These are phyloP conservation scores for Penicillium ochrochloron DNA, from an alignment of 495 filamentous ascomycete genomes.

Conservation along the genomic window DNA sequence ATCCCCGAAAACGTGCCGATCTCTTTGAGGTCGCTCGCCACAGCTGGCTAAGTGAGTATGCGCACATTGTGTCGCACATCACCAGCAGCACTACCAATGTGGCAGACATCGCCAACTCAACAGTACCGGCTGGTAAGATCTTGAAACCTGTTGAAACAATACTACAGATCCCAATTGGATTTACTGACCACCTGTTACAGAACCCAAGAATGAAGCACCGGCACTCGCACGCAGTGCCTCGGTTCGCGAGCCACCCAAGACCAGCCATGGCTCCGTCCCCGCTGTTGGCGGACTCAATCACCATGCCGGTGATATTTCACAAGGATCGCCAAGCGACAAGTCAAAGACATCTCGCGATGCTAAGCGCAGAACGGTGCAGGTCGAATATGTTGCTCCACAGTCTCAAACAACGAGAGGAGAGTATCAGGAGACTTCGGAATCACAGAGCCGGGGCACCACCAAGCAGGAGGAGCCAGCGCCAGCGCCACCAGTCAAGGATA, in stretches of 20 bases:
- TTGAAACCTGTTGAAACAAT: neutral
- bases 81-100: conserved; percentile 92
- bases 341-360: conserved; percentile 73
- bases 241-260: conserved; percentile 84
- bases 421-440: conserved; percentile 27
- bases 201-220: conserved; percentile 63
- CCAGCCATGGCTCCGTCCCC: conserved; percentile 58
- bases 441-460: conserved; percentile 26
- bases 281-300: conserved; percentile 70
- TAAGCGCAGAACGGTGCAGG: conserved; percentile 93
- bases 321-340: conserved; percentile 64
- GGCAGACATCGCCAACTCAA: conserved; percentile 82
- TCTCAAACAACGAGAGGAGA: conserved; percentile 78
- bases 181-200: conserved; percentile 26
- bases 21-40: conserved; percentile 97
- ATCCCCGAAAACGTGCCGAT: conserved; percentile 92
- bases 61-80: conserved; percentile 92
- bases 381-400: conserved; percentile 94
- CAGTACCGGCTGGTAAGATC: conserved; percentile 66
- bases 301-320: conserved; percentile 78
- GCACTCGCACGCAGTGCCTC: conserved; percentile 82
- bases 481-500: conserved; percentile 12
- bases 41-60: conserved; percentile 97
- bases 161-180: neutral
- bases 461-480: conserved; percentile 20